phyloP scores from a whole-genome alignment of 2,329 filamentous ascomycete species.

The Lecanicillium sp. region DNA sequence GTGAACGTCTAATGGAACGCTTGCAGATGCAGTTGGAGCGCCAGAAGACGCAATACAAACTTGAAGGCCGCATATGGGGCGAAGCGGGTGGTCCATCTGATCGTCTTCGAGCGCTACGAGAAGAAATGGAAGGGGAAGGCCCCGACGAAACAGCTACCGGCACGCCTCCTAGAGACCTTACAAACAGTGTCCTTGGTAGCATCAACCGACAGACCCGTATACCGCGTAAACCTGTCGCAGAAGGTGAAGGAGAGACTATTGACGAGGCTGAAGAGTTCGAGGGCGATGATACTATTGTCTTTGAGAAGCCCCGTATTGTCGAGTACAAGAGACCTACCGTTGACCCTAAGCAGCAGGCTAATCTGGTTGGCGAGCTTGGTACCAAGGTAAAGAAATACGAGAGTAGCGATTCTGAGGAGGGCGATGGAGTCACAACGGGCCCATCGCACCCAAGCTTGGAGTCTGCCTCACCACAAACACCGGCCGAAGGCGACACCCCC shows the following conservation, averaged over 20 bases:
- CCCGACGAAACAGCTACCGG: constrained; percentile 39
- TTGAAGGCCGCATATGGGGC: constrained; percentile 87
- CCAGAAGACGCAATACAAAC: constrained; percentile 95
- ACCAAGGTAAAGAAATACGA: constrained; percentile 67
- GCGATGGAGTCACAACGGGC: constrained; percentile 61
- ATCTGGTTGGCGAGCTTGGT: constrained; percentile 60
- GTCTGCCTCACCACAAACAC: constrained; percentile 59
- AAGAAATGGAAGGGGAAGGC: constrained; percentile 79
- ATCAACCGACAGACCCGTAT: constrained; percentile 55
- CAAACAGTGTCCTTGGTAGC: constrained; percentile 65
- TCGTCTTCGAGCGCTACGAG: constrained; percentile 79
- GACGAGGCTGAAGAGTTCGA: constrained; percentile 45
- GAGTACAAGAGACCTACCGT: constrained; percentile 65
- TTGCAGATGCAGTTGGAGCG: constrained; percentile 92
- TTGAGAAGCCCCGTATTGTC: constrained; percentile 72
- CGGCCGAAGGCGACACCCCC: constrained; percentile 50
- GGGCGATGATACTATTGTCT: constrained; percentile 51
- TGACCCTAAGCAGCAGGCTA: constrained; percentile 58
- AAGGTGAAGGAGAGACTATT: constrained; percentile 32
- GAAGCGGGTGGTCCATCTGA: constrained; percentile 80
- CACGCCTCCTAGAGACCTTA: constrained; percentile 54
- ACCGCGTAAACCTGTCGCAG: constrained; percentile 43
- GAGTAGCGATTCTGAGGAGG: constrained; percentile 64
- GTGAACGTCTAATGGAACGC: constrained; percentile 84
- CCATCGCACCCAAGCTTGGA: constrained; percentile 69